Evolutionary conservation across 2,329 filamentous ascomycete species (phyloP), one percentile per base, ranked within the genome.

Genomic region (Nemania sp.): DNA sequence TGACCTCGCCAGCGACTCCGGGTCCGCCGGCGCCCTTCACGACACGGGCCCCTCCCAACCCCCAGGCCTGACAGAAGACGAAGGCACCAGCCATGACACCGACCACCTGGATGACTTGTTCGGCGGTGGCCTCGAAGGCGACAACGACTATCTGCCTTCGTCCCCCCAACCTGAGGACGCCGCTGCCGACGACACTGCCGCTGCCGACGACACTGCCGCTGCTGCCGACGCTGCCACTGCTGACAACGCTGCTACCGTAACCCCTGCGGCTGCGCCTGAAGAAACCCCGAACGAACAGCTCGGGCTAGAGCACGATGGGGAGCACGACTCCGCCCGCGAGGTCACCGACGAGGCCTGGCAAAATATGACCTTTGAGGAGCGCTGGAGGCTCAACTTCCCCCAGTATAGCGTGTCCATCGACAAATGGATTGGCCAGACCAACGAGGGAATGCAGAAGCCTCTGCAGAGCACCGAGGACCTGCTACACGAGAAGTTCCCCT

Each of bases 401-500:
- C 74, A 77, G 57, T 73, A 77, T 57, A 79, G 82, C 50, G 74
- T 74, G 52, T 79, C 74, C 65, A 61, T 77, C 73, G 54, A 73
- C 59, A 70, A 65, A 25, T 74, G 73, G 73, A 69, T 74, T 49
- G 71, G 68, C 20, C 73, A 74, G 55, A 71, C 71, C 39, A 66
- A 68, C 71, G 80, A 89, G 76, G 82, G 89, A 39, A 85, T 89
- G 55, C 89, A 90, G 1, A 85, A 88, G 4, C 86, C 89, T 1
- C 87, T 88, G 2, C 88, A 91, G 74, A 90, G 87, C 21, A 83
- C 87, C 20, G 85, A 89, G 65, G 91, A 96, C 63, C 80, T 93
- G 1, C 82, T 97, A 54, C 88, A 90, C 67, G 88, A 90, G 40
- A 83, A 91, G 20, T 98, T 90, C 79, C 94, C 95, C 1, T 83